Evolutionary conservation across 2,329 filamentous ascomycete genomes (phyloP).

Genomic region (Penicillium hesseltinei): DNA sequence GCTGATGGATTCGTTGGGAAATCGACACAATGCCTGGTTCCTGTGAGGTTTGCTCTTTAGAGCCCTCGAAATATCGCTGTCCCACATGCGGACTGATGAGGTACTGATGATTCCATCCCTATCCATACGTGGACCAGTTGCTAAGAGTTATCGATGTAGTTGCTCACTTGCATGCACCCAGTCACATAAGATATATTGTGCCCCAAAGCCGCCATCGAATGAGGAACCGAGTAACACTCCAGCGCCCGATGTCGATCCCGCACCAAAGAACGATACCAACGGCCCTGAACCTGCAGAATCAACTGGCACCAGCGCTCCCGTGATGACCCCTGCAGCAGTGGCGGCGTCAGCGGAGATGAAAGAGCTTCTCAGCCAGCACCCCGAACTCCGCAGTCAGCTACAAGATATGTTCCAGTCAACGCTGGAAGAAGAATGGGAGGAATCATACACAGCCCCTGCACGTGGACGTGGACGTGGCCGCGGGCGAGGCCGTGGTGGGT

Average conservation of each 20-base stretch:
- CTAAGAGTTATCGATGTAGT: conserved; percentile 25
- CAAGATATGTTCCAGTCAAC: conserved; percentile 45
- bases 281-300: conserved; percentile 5
- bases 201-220: conserved; percentile 28
- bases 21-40: conserved; percentile 29
- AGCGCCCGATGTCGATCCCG: conserved; percentile 8
- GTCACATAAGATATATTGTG: conserved; percentile 45
- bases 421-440: conserved; percentile 42
- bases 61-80: conserved; percentile 42
- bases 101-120: conserved; percentile 23
- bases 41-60: conserved; percentile 40
- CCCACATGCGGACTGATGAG: conserved; percentile 40
- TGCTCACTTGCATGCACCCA: conserved; percentile 49
- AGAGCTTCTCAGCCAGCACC: conserved; percentile 38
- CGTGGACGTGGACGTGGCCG: conserved; percentile 27
- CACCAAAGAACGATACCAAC: conserved; percentile 9
- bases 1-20: conserved; percentile 14
- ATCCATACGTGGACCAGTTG: neutral
- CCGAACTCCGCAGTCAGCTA: conserved; percentile 40
- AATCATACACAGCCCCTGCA: conserved; percentile 26
- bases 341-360: conserved; percentile 36
- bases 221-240: conserved; percentile 14
- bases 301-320: neutral
- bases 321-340: conserved; percentile 14
- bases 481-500: conserved; percentile 28